Evolutionary conservation across 2,329 filamentous ascomycete genomes (phyloP).

Genomic region (Microcyclosporella mali): DNA sequence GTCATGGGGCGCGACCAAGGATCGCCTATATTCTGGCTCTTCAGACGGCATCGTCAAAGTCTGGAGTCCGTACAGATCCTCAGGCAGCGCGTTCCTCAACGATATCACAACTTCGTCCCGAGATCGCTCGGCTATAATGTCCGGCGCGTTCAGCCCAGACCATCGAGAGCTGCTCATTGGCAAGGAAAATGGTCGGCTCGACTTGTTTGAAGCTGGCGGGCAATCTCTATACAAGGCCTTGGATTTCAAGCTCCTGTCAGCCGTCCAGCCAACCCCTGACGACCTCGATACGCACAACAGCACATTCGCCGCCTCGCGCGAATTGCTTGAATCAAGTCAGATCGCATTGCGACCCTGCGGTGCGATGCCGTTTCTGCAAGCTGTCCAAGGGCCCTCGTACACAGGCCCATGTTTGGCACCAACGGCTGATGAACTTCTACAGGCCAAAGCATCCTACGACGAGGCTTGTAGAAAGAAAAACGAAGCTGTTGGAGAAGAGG

Average conservation of each 20-base stretch:
- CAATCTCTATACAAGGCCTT: conserved; percentile 3
- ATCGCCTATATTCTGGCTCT: conserved; percentile 53
- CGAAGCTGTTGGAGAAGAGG: neutral
- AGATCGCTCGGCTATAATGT: conserved; percentile 49
- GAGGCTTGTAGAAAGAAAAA: conserved; percentile 15
- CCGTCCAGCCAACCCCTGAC: conserved; percentile 4
- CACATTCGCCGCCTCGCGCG: conserved; percentile 20
- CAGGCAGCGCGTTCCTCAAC: conserved; percentile 47
- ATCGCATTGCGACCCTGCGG: conserved; percentile 37
- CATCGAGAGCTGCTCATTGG: conserved; percentile 51
- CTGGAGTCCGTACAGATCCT: conserved; percentile 52
- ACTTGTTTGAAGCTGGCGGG: conserved; percentile 43
- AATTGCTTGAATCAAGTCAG: conserved; percentile 29
- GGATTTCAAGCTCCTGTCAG: conserved; percentile 20
- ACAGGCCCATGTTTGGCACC: conserved; percentile 32
- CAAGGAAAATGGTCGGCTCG: conserved; percentile 51
- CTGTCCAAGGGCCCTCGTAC: conserved; percentile 42
- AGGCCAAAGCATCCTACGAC: conserved; percentile 22
- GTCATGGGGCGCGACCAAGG: conserved; percentile 49
- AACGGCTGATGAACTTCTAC: conserved; percentile 11
- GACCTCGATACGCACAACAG: conserved; percentile 5
- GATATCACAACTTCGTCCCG: conserved; percentile 42
- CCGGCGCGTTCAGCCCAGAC: conserved; percentile 52
- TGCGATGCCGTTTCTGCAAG: conserved; percentile 39
- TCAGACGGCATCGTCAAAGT: conserved; percentile 56